Conservation (phyloP, 768 basidiomycete species). For the Lactarius indigo region DNA sequence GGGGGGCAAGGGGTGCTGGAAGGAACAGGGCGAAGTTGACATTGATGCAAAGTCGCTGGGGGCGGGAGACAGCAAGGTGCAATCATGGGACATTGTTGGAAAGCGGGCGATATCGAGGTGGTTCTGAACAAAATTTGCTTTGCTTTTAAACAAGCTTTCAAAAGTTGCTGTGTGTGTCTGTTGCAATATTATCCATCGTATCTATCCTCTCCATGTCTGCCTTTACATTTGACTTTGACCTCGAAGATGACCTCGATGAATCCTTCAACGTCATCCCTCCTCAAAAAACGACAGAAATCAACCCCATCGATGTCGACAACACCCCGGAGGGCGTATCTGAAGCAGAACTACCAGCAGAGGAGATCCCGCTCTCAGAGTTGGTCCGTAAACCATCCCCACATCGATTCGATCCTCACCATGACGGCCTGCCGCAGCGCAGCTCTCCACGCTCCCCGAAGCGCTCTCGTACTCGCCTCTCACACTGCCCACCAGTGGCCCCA, state of each 20-base stretch:
- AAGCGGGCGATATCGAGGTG: slow-evolving; percentile 18
- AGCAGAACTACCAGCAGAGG: slow-evolving; percentile 27
- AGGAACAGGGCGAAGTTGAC: slow-evolving; percentile 8
- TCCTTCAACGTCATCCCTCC: slow-evolving; percentile 17
- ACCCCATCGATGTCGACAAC: background rate
- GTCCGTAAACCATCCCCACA: slow-evolving; percentile 29
- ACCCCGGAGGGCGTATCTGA: background rate
- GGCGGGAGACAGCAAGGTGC: background rate
- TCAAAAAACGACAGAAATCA: background rate
- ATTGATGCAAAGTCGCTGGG: slow-evolving; percentile 7
- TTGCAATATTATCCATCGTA: background rate
- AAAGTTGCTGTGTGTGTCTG: background rate
- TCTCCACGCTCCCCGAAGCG: slow-evolving; percentile 60
- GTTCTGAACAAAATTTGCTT: background rate
- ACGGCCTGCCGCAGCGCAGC: slow-evolving; percentile 40
- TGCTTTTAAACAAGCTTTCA: no score
- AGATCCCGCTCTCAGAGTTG: slow-evolving; percentile 32
- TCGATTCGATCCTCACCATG: background rate
- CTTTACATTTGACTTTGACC: slow-evolving; percentile 69
- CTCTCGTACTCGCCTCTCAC: slow-evolving; percentile 79
- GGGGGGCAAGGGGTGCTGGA: slow-evolving; percentile 17
- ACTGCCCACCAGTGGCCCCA: slow-evolving; percentile 37
- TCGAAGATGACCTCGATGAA: slow-evolving; percentile 43
- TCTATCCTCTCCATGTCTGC: slow-evolving; percentile 8
- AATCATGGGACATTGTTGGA: slow-evolving; percentile 4